Base-by-base conservation (phyloP, 768 basidiomycete species). In the Mrakia blollopis region DNA sequence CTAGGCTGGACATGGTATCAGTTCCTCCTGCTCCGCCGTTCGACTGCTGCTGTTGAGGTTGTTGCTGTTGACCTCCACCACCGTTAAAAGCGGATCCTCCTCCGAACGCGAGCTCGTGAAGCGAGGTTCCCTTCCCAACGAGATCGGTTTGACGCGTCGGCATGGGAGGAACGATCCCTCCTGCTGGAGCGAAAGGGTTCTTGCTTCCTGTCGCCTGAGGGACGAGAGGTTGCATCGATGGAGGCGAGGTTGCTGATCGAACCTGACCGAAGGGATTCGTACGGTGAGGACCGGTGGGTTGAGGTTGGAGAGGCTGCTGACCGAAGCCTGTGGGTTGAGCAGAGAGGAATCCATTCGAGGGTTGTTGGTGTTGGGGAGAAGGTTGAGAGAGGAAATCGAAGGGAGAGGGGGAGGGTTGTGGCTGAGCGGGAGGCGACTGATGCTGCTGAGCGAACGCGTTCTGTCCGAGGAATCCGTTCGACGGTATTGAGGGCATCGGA, bases 171-270 rank as follows among this genome's bases (percentile, higher is more conserved):
- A 89, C 65, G 37, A 39, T 41, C 1, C 65, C 65, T 14, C 37
- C 37, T 4, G 65, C 65, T 21, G 65, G 88, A 9, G 94, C 95
- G 79, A 99, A 99, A 4, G 97, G 97, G 86, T 99, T 99, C 80
- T 89, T 90, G 10, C 93, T 92, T 37, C 97, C 96, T 4, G 97
- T 99, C 82, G 91, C 89, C 82, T 98, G 95, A 9, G 94, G 87
- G 80, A 89, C 90, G 37, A 98, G 87, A 10, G 89, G 89, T 80
- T 90, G 89, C 3, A 54, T 74, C 44, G 61, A 44, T 6, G 41
- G 75, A 76, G 75, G 65, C 1, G 69, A 61, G 14, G 54, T 44
- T 0, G 54, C 63, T 9, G 68, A 30, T 14, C 77, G 54, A 4
- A 68, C 65, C n/a, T 68, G 65, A n/a, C 67, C 72, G 47, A 77